These are phyloP conservation scores for Scalesia atractyloides DNA, from an alignment of 129 eudicot species.

Conservation along the genomic window DNA sequence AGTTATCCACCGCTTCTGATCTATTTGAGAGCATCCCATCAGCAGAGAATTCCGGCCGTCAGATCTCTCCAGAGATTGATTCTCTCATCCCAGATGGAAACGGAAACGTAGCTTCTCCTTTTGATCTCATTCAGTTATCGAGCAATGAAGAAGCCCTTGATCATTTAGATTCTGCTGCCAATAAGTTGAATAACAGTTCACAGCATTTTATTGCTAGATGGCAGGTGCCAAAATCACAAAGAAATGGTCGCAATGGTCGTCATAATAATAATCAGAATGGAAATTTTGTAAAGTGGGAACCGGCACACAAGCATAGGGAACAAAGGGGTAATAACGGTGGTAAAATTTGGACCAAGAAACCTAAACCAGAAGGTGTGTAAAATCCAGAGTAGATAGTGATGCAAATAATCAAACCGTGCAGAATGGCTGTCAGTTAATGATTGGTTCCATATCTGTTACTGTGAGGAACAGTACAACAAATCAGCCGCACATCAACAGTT, in stretches of 20 bases:
- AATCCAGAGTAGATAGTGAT: constrained; percentile 33
- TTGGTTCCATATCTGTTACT: constrained; percentile 84
- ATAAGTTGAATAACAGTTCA: constrained; percentile 22
- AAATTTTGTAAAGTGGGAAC: constrained; percentile 50
- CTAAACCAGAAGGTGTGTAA: constrained; percentile 40
- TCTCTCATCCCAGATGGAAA: constrained; percentile 27
- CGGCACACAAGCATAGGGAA: constrained; percentile 45
- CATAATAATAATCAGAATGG: constrained; percentile 39
- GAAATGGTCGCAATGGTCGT: constrained; percentile 42
- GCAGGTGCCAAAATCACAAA: constrained; percentile 64
- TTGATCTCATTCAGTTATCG: constrained; percentile 32
- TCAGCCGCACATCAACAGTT: constrained; percentile 32
- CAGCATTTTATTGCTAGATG: constrained; percentile 45
- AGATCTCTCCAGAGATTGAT: constrained; percentile 34
- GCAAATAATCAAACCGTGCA: constrained; percentile 36
- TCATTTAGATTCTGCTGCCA: constrained; percentile 30
- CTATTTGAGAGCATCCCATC: constrained; percentile 34
- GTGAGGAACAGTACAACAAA: constrained; percentile 35
- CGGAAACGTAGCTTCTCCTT: constrained; percentile 23
- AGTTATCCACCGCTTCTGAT: constrained; percentile 30
- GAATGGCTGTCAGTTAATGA: constrained; percentile 57
- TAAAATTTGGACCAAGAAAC: constrained; percentile 69
- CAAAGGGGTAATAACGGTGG: constrained; percentile 42
- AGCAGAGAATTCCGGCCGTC: constrained; percentile 41
- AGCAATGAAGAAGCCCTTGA: constrained; percentile 39